Conservation (phyloP, 495 filamentous ascomycete species). For the Parathielavia hyrcaniae region DNA sequence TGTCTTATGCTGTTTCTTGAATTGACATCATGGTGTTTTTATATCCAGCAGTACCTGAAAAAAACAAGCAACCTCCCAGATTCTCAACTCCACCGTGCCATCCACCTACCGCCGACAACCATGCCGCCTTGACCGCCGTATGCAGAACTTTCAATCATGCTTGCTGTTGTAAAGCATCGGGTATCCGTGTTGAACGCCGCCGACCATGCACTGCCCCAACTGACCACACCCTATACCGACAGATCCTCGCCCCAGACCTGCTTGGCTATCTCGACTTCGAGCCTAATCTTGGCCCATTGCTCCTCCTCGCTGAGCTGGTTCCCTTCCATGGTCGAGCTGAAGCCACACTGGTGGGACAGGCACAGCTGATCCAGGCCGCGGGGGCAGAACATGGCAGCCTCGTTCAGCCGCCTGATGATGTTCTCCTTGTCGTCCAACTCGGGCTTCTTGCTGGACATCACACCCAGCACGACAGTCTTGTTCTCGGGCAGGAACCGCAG, state of each 20-base stretch:
- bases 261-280: slow-evolving; percentile 45
- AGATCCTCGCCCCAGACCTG: slow-evolving; percentile 44
- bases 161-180: slow-evolving; percentile 12
- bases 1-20: not conserved
- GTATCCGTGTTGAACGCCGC: no score
- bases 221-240: slow-evolving; percentile 27
- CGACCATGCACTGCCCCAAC: not conserved
- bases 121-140: not conserved
- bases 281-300: slow-evolving; percentile 47
- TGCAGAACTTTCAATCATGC: not conserved
- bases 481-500: slow-evolving; percentile 53
- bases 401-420: slow-evolving; percentile 51
- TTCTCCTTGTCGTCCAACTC: slow-evolving; percentile 56
- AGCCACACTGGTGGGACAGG: slow-evolving; percentile 62
- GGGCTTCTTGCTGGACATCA: slow-evolving; percentile 60
- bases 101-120: not conserved
- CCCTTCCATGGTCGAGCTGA: slow-evolving; percentile 58
- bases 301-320: slow-evolving; percentile 56
- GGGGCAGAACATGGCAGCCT: slow-evolving; percentile 56
- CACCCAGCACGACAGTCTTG: slow-evolving; percentile 61
- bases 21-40: no score
- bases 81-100: not conserved
- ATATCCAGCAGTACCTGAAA: no score
- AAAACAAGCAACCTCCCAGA: no score
- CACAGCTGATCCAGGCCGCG: slow-evolving; percentile 55